phyloP scores from a whole-genome alignment of 2,329 filamentous ascomycete species.

The Venturia nashicola region DNA sequence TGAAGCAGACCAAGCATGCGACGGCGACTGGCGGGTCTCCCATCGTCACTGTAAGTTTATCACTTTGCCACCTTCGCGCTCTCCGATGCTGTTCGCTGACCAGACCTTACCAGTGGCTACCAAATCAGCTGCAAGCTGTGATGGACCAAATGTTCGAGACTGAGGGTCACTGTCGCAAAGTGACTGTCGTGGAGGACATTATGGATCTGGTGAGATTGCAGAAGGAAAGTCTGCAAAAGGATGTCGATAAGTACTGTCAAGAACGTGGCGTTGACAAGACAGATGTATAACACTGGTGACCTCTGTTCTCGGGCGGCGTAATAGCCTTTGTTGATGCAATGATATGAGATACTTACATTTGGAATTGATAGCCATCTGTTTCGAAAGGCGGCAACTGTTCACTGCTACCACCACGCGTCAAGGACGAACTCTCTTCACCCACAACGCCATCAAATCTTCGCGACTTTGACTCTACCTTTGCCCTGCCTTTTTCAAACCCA shows the following conservation, averaged over 20 bases:
- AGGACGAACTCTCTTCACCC: background rate
- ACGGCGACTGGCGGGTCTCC: slow-evolving; percentile 71
- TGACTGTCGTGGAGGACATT: slow-evolving; percentile 43
- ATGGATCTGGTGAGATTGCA: slow-evolving; percentile 56
- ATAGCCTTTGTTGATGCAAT: background rate
- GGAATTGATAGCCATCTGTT: background rate
- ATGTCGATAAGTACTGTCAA: slow-evolving; percentile 62
- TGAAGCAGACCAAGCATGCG: slow-evolving; percentile 64
- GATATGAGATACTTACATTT: background rate
- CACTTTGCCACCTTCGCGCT: background rate
- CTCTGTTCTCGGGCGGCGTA: background rate
- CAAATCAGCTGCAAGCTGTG: slow-evolving; percentile 67
- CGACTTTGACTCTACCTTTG: background rate
- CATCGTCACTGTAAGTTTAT: slow-evolving; percentile 53
- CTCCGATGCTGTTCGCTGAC: background rate
- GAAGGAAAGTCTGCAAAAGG: slow-evolving; percentile 53
- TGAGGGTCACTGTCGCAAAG: slow-evolving; percentile 34
- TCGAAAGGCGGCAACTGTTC: background rate
- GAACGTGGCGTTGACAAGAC: slow-evolving; percentile 5
- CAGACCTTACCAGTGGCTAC: slow-evolving; percentile 46
- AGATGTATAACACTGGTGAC: background rate
- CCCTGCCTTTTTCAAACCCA: background rate
- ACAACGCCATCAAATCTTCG: background rate
- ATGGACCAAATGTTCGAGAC: slow-evolving; percentile 56
- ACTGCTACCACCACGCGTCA: background rate